phyloP scores from a whole-genome alignment of 2,329 filamentous ascomycete genomes.

The Tricladium varicosporioides region DNA sequence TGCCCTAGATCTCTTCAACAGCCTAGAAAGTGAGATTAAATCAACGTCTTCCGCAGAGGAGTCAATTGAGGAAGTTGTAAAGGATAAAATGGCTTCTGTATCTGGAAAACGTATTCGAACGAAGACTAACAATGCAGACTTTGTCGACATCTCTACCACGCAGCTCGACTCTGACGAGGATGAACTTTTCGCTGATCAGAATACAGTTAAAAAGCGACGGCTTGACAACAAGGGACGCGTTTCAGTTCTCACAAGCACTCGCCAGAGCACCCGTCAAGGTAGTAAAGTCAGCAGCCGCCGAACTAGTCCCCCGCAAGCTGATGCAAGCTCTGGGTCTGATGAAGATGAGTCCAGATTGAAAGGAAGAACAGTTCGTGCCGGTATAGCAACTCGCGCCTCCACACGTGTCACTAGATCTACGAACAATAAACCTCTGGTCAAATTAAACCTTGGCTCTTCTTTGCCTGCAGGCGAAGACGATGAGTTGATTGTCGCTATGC shows the following conservation, averaged over 20 bases:
- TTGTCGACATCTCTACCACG: conserved; percentile 20
- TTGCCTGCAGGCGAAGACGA: conserved; percentile 7
- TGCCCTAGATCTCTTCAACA: conserved; percentile 43
- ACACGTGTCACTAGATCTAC: conserved; percentile 24
- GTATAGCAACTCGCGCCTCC: conserved; percentile 8
- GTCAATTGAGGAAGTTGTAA: conserved; percentile 9
- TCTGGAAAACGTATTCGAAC: conserved; percentile 25
- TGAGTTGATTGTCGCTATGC: conserved; percentile 22
- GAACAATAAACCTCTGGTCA: conserved; percentile 7
- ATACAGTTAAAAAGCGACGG: conserved; percentile 24
- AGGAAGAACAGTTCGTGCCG: not conserved
- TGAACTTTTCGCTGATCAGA: conserved; percentile 12
- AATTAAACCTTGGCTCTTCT: conserved; percentile 5
- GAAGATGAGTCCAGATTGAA: not conserved
- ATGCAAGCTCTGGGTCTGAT: conserved; percentile 17
- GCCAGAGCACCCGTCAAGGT: conserved; percentile 5
- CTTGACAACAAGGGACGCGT: conserved; percentile 18
- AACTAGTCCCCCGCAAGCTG: conserved; percentile 16
- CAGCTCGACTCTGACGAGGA: conserved; percentile 21
- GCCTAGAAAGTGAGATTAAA: conserved; percentile 19
- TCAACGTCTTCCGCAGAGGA: conserved; percentile 11
- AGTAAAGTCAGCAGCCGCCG: conserved; percentile 20
- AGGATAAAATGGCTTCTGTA: conserved; percentile 15
- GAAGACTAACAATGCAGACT: conserved; percentile 15
- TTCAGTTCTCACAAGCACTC: conserved; percentile 12